Conservation (phyloP, 2,329 filamentous ascomycete genomes). For the Colletotrichum tamarilloi region DNA sequence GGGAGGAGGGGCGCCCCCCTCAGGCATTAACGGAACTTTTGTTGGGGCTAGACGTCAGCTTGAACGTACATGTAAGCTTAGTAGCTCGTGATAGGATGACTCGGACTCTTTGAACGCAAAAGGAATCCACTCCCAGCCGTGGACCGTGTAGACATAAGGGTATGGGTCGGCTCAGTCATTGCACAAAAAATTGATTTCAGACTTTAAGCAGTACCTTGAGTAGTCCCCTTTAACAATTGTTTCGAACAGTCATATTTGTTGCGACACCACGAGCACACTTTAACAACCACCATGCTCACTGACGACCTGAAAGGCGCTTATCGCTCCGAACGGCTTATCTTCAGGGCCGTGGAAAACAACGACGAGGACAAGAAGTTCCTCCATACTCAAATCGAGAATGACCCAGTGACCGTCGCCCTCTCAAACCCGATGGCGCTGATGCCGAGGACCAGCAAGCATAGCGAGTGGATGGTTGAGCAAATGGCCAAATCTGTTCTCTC, state of each 20-base stretch:
- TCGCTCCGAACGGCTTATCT: not conserved
- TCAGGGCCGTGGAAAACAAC: slow-evolving; percentile 1
- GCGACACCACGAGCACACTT: not conserved
- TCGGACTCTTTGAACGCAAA: not conserved
- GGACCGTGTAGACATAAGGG: too few relatives aligned
- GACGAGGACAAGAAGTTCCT: slow-evolving; percentile 9
- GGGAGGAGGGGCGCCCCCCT: not conserved
- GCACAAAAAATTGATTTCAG: not conserved
- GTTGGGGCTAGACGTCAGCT: not conserved
- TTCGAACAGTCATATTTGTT: not conserved
- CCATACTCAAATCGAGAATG: not conserved
- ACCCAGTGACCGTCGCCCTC: not conserved
- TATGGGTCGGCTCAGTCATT: not conserved
- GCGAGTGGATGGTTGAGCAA: not conserved
- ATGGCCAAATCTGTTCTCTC: not conserved
- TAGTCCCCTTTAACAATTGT: not conserved
- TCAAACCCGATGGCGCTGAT: not conserved
- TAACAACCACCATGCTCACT: not conserved
- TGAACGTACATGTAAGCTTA: not conserved
- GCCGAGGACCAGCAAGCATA: not conserved
- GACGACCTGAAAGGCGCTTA: not conserved
- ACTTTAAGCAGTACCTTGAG: not conserved
- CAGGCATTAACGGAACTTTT: not conserved
- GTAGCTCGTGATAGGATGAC: not conserved
- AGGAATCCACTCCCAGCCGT: not conserved